Conservation (phyloP, 2,329 filamentous ascomycete species). For the Drechslerella dactyloides region DNA sequence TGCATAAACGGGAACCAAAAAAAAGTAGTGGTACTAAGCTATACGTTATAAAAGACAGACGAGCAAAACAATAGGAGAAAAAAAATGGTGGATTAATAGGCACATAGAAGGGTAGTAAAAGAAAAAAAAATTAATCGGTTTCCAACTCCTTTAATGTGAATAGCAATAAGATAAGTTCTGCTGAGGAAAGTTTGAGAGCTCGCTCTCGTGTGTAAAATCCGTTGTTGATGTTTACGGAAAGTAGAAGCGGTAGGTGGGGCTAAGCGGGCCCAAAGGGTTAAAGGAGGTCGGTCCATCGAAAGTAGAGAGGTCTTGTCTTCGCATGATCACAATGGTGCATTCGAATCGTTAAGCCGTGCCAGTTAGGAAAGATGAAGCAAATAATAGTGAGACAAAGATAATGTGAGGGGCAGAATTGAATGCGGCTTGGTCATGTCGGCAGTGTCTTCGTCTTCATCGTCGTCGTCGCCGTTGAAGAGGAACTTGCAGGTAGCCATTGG, state of each 20-base stretch:
- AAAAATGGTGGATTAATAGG: constrained; percentile 5
- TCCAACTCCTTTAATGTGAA: constrained; percentile 51
- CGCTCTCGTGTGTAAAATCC: constrained; percentile 3
- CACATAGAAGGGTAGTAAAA: constrained; percentile 18
- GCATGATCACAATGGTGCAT: constrained; percentile 49
- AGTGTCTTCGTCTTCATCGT: constrained; percentile 2
- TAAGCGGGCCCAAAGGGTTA: constrained; percentile 13
- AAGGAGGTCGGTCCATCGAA: constrained; percentile 20
- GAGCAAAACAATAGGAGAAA: constrained; percentile 7
- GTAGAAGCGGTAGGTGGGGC: constrained; percentile 26
- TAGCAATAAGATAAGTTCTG: constrained; percentile 27
- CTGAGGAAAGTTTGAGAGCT: background rate
- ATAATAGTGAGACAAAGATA: constrained; percentile 1
- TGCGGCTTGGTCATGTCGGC: constrained; percentile 7
- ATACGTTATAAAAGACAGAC: constrained; percentile 10
- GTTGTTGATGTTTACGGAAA: constrained; percentile 22
- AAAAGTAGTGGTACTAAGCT: background rate
- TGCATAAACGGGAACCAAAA: background rate
- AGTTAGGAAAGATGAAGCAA: constrained; percentile 40
- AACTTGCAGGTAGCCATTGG: constrained; percentile 43
- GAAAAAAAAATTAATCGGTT: constrained; percentile 30
- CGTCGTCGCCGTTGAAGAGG: constrained; percentile 14
- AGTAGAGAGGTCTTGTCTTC: constrained; percentile 32
- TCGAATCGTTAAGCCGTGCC: constrained; percentile 49
- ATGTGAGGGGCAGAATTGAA: constrained; percentile 13